Conservation (phyloP, 129 eudicot genomes). For the Tagetes patula region DNA sequence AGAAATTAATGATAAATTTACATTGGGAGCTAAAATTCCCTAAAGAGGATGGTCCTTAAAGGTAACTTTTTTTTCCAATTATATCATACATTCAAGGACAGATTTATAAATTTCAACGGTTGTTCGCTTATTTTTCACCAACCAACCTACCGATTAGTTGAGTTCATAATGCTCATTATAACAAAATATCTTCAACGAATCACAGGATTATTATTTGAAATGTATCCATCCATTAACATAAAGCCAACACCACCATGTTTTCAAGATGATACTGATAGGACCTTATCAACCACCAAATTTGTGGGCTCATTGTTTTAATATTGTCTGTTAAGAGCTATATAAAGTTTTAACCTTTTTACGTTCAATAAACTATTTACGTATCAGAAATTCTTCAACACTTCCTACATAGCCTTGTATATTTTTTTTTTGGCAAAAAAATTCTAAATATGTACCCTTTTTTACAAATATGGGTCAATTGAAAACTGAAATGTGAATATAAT, state of each 20-base stretch:
- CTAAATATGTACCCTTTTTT: not conserved
- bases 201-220: constrained; percentile 31
- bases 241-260: constrained; percentile 29
- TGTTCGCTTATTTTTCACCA: constrained; percentile 14
- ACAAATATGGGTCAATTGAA: constrained; percentile 4
- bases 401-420: not conserved
- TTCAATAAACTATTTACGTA: constrained; percentile 16
- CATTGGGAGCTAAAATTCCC: constrained; percentile 26
- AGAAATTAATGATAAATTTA: constrained; percentile 6
- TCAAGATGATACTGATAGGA: constrained; percentile 31
- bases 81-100: not conserved
- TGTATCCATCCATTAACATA: constrained; percentile 21
- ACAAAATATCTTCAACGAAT: constrained; percentile 30
- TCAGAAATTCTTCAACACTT: constrained; percentile 8
- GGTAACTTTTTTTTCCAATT: constrained; percentile 36
- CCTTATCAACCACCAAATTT: constrained; percentile 33
- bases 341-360: constrained; percentile 9
- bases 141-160: constrained; percentile 26
- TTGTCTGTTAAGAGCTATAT: constrained; percentile 25
- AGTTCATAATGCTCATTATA: constrained; percentile 24
- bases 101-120: not conserved
- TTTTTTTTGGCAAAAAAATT: not conserved
- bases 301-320: constrained; percentile 29
- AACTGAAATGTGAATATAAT: constrained; percentile 19
- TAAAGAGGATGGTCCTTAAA: constrained; percentile 31